Evolutionary conservation across 441 rosid species (phyloP).

Genomic region (Syzygium malaccense): DNA sequence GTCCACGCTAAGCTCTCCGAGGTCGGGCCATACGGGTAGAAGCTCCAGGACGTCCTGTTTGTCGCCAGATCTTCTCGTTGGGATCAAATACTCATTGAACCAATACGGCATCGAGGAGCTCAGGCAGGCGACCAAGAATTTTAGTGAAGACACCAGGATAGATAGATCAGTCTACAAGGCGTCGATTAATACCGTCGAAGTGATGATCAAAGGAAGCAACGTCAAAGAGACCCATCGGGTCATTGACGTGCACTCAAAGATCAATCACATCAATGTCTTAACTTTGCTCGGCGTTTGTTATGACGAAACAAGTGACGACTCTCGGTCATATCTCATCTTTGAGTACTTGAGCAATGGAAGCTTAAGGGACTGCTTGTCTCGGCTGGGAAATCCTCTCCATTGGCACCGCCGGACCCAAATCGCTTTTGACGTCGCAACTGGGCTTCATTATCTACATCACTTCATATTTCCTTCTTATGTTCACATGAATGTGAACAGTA

Average conservation of each 20-base stretch:
- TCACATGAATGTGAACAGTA: constrained; percentile 28
- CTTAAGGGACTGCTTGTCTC: constrained; percentile 32
- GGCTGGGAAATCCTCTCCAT: constrained; percentile 6
- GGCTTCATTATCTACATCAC: constrained; percentile 42
- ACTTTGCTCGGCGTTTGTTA: constrained; percentile 45
- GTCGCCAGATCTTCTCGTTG: constrained; percentile 49
- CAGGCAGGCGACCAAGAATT: constrained; percentile 26
- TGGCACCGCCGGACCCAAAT: constrained; percentile 36
- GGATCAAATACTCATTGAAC: constrained; percentile 37
- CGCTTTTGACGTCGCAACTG: constrained; percentile 41
- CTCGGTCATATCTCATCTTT: constrained; percentile 32
- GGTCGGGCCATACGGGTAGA: constrained; percentile 18
- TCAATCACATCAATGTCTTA: constrained; percentile 48
- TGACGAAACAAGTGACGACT: constrained; percentile 14
- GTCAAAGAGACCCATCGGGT: constrained; percentile 32
- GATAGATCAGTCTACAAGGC: constrained; percentile 23
- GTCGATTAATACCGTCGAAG: constrained; percentile 18
- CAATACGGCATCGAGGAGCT: constrained; percentile 30
- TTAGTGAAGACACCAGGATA: constrained; percentile 29
- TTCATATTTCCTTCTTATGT: constrained; percentile 47
- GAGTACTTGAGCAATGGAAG: constrained; percentile 43
- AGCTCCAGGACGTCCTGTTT: constrained; percentile 39
- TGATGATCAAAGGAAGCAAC: constrained; percentile 41
- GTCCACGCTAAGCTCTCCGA: constrained; percentile 24
- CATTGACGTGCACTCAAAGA: constrained; percentile 38